phyloP scores from a whole-genome alignment of 2,329 filamentous ascomycete genomes.

The Ilyonectria sp. region DNA sequence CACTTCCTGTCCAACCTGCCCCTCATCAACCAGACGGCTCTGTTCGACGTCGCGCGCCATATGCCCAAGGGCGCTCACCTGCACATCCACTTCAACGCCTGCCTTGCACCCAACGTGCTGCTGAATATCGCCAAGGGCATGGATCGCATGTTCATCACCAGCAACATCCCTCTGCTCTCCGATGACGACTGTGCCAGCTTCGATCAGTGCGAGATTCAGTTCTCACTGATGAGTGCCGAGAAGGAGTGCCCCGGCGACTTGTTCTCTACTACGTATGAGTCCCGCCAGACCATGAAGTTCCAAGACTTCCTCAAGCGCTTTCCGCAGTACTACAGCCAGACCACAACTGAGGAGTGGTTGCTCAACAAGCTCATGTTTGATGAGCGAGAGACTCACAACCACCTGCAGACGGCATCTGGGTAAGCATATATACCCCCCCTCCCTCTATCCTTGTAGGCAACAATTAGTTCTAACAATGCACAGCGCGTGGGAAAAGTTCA shows the following conservation, averaged over 20 bases:
- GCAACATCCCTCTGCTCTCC: conserved; percentile 63
- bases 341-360: conserved; percentile 67
- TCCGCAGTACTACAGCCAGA: conserved; percentile 42
- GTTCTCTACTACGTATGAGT: conserved; percentile 65
- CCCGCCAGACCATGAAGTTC: conserved; percentile 62
- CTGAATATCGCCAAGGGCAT: conserved; percentile 69
- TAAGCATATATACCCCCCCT: conserved; percentile 52
- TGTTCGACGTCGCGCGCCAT: conserved; percentile 69
- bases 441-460: not conserved
- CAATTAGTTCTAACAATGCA: conserved; percentile 18
- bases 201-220: conserved; percentile 72
- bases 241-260: conserved; percentile 59
- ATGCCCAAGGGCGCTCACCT: conserved; percentile 82
- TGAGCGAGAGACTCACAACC: conserved; percentile 71
- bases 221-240: conserved; percentile 64
- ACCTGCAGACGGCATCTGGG: conserved; percentile 67
- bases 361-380: conserved; percentile 73
- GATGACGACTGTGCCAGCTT: conserved; percentile 60
- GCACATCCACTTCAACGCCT: conserved; percentile 86
- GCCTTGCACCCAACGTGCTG: conserved; percentile 73
- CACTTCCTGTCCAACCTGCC: conserved; percentile 72
- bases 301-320: conserved; percentile 58
- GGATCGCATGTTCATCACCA: conserved; percentile 79
- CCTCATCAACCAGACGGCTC: conserved; percentile 68
- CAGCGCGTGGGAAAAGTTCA: conserved; percentile 75